phyloP scores from a whole-genome alignment of 176 grass and related monocot genomes.

The Eragrostis curvula region DNA sequence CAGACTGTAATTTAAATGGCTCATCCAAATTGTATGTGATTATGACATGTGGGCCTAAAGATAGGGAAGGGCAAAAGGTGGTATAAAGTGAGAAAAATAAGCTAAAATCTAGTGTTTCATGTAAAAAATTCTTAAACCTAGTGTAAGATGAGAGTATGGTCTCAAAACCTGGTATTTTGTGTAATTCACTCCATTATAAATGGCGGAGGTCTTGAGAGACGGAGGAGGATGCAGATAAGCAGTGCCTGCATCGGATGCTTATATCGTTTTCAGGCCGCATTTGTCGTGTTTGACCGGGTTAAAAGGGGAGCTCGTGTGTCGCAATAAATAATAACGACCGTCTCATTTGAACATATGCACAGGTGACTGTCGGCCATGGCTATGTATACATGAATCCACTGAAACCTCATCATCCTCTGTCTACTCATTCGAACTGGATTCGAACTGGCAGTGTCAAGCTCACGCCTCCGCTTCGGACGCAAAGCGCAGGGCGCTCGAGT shows the following conservation, averaged over 20 bases:
- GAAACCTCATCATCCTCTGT: not conserved
- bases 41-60: too few relatives aligned
- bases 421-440: slow-evolving; percentile 5
- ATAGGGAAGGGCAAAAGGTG: too few relatives aligned
- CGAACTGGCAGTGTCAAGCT: not conserved
- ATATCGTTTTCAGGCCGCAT: slow-evolving; percentile 38
- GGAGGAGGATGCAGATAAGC: not conserved
- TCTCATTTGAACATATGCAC: not conserved
- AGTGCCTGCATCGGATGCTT: slow-evolving; percentile 34
- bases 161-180: too few relatives aligned
- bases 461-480: slow-evolving; percentile 5
- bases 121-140: too few relatives aligned
- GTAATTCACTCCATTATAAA: too few relatives aligned
- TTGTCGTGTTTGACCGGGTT: slow-evolving; percentile 40
- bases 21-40: too few relatives aligned
- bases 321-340: slow-evolving; percentile 4
- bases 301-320: not conserved
- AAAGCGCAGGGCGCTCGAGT: slow-evolving; percentile 18
- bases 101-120: too few relatives aligned
- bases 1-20: too few relatives aligned
- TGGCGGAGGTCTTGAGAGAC: not conserved
- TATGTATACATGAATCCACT: not conserved
- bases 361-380: not conserved
- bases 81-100: too few relatives aligned
- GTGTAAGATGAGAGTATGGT: too few relatives aligned